Evolutionary conservation across 1,139 yeast species (phyloP).

Genomic region (Candida tunisiensis): DNA sequence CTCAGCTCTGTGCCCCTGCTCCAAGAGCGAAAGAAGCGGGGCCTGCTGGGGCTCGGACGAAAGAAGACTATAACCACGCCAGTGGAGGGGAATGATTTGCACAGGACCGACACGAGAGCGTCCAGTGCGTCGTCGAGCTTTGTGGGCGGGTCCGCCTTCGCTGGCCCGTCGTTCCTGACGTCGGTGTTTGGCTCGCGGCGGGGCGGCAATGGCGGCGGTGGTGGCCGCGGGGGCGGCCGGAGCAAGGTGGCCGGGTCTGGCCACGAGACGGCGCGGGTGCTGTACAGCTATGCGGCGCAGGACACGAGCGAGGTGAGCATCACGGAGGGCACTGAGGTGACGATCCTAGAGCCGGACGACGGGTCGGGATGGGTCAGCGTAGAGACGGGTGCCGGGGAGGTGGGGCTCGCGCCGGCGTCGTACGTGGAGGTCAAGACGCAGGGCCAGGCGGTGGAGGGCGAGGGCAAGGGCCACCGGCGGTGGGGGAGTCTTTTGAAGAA

Average conservation of each 20-base stretch:
- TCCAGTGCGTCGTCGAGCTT: too few species aligned
- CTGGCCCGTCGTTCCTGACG: too few species aligned
- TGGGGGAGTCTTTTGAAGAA: too few species aligned
- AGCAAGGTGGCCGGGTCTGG: constrained; percentile 7
- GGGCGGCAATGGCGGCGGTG: too few species aligned
- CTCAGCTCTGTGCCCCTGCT: constrained; percentile 18
- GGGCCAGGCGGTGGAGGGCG: constrained; percentile 4
- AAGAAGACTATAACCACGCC: too few species aligned
- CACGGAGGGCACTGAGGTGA: constrained; percentile 41
- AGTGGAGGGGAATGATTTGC: too few species aligned
- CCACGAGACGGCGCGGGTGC: constrained; percentile 30
- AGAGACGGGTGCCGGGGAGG: constrained; percentile 26
- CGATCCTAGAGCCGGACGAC: constrained; percentile 51
- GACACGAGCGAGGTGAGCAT: constrained; percentile 66
- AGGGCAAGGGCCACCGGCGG: constrained; percentile 8
- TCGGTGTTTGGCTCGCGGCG: too few species aligned
- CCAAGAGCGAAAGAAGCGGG: constrained; percentile 11
- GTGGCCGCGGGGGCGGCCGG: too few species aligned
- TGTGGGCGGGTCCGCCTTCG: too few species aligned
- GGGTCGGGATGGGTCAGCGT: constrained; percentile 91
- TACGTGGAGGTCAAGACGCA: constrained; percentile 38
- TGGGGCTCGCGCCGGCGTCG: constrained; percentile 78
- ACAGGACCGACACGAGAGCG: too few species aligned
- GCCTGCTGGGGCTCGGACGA: constrained; percentile 9
- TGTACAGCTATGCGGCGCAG: constrained; percentile 50